phyloP scores from a whole-genome alignment of 2,329 filamentous ascomycete species.

The Penicillium sp. region DNA sequence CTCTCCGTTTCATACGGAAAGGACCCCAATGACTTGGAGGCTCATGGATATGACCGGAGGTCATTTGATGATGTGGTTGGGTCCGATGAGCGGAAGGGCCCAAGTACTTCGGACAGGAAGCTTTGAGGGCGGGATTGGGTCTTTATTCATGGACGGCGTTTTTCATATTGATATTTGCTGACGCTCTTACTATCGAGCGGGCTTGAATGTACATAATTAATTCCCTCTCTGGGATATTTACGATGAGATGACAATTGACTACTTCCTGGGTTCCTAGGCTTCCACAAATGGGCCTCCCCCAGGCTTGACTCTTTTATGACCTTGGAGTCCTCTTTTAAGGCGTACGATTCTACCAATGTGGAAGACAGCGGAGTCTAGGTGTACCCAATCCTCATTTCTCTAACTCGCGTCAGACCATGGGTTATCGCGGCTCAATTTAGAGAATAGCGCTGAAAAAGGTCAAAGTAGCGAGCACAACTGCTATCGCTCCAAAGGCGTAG shows the following conservation, averaged over 20 bases:
- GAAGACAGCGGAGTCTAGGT: too few species aligned
- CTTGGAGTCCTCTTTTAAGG: not conserved
- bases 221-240: conserved; percentile 2
- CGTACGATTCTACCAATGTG: too few species aligned
- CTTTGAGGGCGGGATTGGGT: conserved; percentile 7
- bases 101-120: conserved; percentile 12
- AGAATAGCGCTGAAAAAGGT: too few species aligned
- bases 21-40: conserved; percentile 24
- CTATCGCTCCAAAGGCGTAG: too few species aligned
- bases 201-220: not conserved
- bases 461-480: too few species aligned
- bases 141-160: not conserved
- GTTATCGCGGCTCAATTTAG: too few species aligned
- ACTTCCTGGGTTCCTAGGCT: not conserved
- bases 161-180: not conserved
- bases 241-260: conserved; percentile 10
- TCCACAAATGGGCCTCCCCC: not conserved
- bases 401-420: too few species aligned
- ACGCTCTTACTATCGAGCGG: not conserved
- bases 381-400: too few species aligned
- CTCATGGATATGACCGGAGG: conserved; percentile 8
- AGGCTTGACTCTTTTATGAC: not conserved
- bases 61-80: conserved; percentile 9
- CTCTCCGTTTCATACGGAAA: conserved; percentile 28
- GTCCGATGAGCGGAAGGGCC: conserved; percentile 18